Evolutionary conservation across 352 stramenopile species (phyloP), one percentile per base, ranked within the genome.

Genomic region (Globisporangium cederbergense): DNA sequence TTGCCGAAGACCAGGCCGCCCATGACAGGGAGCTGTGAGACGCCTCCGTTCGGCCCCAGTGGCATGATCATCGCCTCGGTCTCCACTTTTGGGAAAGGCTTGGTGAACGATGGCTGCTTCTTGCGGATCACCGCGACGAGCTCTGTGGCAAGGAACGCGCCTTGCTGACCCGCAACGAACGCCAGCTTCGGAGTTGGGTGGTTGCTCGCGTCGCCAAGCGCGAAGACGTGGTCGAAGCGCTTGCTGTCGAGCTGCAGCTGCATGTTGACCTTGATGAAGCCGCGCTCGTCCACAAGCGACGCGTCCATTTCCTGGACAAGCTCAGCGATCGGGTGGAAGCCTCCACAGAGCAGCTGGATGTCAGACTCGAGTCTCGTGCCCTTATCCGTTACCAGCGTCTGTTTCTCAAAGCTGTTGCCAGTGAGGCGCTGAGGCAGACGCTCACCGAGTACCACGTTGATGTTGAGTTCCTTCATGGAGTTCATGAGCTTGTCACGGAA

Each of bases 401-500:
- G 70, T 54, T 70, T 72, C 38, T 68, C 58, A 25, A 79, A 81
- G 14, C 6, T 50, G 49, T 78, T 73, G 14, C 51, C 68, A 5
- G 34, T 56, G n/a, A 88, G 58, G 8, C 67, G 71, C 58, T 86
- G 64, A 0, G 42, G 49, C 34, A 89, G 67, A 0, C 76, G 70
- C 58, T 93, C 79, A 3, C 75, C 76, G 9, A 85, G 51, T 25
- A 90, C 69, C 57, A 90, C 70, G 30, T 79, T 71, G 36, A 93
- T 70, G 10, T 68, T 68, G 38, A 88, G 55, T 11, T 73, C 67
- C 3, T 69, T 49, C 1, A 92, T 61, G 6, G 61, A 64, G 4
- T 58, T 42, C 8, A 60, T 66, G 51, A 88, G 87, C 58, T 76
- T 79, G 30, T 84, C 68, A 18, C 40, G 56, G 14, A 61, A 61